These are phyloP conservation scores for Tagetes patula DNA, from an alignment of 129 eudicot species.

Conservation along the genomic window DNA sequence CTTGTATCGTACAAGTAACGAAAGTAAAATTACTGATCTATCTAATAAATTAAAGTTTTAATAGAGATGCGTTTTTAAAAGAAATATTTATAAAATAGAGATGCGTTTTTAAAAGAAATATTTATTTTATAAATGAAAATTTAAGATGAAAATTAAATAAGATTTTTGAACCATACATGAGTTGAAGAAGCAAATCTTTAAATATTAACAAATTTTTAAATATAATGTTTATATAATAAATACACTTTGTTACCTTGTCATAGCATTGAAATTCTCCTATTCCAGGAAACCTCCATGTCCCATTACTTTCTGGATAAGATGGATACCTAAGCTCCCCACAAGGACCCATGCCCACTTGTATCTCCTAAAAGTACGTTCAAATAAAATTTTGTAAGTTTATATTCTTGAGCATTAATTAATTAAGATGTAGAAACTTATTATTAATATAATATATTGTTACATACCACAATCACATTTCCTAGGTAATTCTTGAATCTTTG, in stretches of 20 bases:
- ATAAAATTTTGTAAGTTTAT: not conserved
- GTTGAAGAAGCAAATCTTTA: too few relatives aligned
- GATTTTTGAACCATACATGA: too few relatives aligned
- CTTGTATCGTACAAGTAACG: not conserved
- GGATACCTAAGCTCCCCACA: slow-evolving; percentile 99
- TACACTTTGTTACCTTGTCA: slow-evolving; percentile 61
- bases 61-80: too few relatives aligned
- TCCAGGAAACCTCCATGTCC: slow-evolving; percentile 97
- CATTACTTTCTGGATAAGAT: slow-evolving; percentile 97
- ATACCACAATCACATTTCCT: slow-evolving; percentile 83
- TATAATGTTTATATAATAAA: too few relatives aligned
- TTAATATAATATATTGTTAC: not conserved
- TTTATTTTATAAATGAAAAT: too few relatives aligned
- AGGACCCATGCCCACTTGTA: slow-evolving; percentile 99
- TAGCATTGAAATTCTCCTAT: slow-evolving; percentile 97
- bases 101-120: too few relatives aligned
- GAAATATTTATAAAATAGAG: too few relatives aligned
- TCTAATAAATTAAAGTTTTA: too few relatives aligned
- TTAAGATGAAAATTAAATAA: too few relatives aligned
- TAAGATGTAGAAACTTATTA: not conserved
- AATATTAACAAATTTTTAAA: too few relatives aligned
- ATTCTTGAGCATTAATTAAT: not conserved
- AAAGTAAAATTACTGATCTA: not conserved
- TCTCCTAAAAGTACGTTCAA: slow-evolving; percentile 50
- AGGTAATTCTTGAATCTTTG: slow-evolving; percentile 70